These are phyloP conservation scores for Rhazya stricta DNA, from an alignment of 257 asterid genomes.

Conservation along the genomic window DNA sequence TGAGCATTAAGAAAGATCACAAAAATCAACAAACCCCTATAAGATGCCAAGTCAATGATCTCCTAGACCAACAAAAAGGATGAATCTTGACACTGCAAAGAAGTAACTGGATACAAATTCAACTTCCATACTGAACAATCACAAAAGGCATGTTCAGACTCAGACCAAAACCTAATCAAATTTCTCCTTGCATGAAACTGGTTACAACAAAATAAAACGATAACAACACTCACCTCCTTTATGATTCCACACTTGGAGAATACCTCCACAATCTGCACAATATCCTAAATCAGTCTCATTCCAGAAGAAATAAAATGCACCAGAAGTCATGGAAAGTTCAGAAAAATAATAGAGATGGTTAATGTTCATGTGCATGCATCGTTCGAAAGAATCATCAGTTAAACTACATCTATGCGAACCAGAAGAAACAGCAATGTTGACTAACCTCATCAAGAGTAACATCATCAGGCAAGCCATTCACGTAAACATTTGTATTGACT, in stretches of 20 bases:
- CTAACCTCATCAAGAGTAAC: constrained; percentile 86
- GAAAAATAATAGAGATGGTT: constrained; percentile 3
- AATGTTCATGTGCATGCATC: neutral
- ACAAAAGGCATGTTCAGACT: neutral
- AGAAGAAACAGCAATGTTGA: constrained; percentile 20
- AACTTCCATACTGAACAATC: neutral
- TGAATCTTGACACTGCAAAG: neutral
- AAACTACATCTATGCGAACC: neutral
- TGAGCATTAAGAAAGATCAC: neutral
- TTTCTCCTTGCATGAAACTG: neutral
- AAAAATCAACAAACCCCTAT: no score
- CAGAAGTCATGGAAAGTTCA: constrained; percentile 7
- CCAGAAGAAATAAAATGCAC: neutral
- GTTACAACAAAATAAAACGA: neutral
- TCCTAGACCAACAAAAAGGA: neutral
- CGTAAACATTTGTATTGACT: constrained; percentile 93
- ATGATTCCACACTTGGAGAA: constrained; percentile 93
- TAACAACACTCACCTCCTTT: constrained; percentile 63
- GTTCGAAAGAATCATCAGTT: constrained; percentile 2
- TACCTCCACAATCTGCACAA: constrained; percentile 72
- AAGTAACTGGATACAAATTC: neutral
- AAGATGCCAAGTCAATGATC: neutral
- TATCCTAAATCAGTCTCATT: constrained; percentile 28
- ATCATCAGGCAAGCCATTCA: constrained; percentile 94
- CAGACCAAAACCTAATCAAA: neutral